Percentiles rank a stretch among this genome's conserved stretches.
Evolutionary conservation across 306 rosid genomes (phyloP).

Genomic region (Cajanus cajan): DNA sequence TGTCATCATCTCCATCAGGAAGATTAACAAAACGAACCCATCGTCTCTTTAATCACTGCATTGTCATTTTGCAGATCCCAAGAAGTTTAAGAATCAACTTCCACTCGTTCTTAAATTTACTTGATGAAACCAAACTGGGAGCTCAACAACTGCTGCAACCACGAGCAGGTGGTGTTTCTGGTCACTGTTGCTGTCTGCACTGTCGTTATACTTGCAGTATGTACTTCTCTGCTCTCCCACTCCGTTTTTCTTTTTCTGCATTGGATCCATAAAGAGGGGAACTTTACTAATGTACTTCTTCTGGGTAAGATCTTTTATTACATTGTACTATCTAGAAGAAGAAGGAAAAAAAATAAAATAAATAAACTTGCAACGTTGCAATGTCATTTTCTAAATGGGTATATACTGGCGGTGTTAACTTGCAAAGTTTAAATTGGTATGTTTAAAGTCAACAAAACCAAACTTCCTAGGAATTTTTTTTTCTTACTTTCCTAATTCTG

Average conservation of each 20-base stretch:
- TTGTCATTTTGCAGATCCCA: slow-evolving; percentile 15
- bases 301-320: neutral
- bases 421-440: neutral
- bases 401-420: neutral
- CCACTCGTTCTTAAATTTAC: neutral
- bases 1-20: neutral
- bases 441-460: neutral
- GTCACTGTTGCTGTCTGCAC: slow-evolving; percentile 53
- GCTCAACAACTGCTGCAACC: slow-evolving; percentile 64
- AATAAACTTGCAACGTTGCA: neutral
- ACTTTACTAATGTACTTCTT: neutral
- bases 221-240: slow-evolving; percentile 1
- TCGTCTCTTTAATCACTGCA: neutral
- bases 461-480: neutral
- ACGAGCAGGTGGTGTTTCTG: slow-evolving; percentile 60
- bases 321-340: neutral
- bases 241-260: neutral
- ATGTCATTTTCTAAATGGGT: neutral
- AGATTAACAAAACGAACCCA: neutral
- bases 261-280: slow-evolving; percentile 26
- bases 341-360: neutral
- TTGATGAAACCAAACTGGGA: slow-evolving; percentile 64
- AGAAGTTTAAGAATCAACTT: neutral
- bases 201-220: slow-evolving; percentile 62
- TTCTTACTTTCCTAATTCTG: neutral